These are phyloP conservation scores for Bipolaris cookei DNA, from an alignment of 2,329 filamentous ascomycete species.

Conservation along the genomic window DNA sequence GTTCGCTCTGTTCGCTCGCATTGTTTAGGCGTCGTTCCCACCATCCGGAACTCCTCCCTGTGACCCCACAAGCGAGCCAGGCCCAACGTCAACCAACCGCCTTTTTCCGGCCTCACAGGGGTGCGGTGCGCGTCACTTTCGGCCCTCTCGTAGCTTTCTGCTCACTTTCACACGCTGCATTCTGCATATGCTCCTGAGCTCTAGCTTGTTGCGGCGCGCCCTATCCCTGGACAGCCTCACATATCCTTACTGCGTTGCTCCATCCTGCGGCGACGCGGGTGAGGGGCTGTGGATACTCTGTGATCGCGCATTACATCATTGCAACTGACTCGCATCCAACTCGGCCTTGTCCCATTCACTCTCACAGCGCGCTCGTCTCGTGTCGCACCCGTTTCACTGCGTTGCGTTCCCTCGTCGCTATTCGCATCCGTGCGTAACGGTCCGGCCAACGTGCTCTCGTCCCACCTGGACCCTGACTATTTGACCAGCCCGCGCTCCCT, in stretches of 20 bases:
- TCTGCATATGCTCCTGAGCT: background rate
- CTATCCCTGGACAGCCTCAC: background rate
- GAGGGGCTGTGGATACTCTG: constrained; percentile 2
- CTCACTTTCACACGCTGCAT: background rate
- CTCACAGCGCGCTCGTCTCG: constrained; percentile 15
- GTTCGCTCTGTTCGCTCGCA: background rate
- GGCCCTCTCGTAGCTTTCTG: constrained; percentile 4
- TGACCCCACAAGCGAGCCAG: constrained; percentile 8
- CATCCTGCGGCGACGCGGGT: background rate
- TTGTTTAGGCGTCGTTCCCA: background rate
- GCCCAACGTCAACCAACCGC: constrained; percentile 5
- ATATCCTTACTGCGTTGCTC: background rate
- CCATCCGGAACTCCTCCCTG: constrained; percentile 3
- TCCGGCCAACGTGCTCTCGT: constrained; percentile 27
- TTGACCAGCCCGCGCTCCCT: constrained; percentile 24
- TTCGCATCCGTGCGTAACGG: constrained; percentile 21
- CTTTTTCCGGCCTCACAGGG: constrained; percentile 2
- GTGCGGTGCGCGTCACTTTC: background rate
- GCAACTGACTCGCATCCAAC: constrained; percentile 9
- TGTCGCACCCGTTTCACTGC: constrained; percentile 17
- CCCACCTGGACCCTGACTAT: constrained; percentile 33
- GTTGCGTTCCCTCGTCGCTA: constrained; percentile 22
- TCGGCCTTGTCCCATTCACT: constrained; percentile 13
- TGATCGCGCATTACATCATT: constrained; percentile 14
- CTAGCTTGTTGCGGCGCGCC: constrained; percentile 12